A percentile compares a stretch with the other conserved stretches of the same genome.
Evolutionary conservation across 108 stramenopile species (phyloP).

Genomic region (Stephanodiscus triporus): DNA sequence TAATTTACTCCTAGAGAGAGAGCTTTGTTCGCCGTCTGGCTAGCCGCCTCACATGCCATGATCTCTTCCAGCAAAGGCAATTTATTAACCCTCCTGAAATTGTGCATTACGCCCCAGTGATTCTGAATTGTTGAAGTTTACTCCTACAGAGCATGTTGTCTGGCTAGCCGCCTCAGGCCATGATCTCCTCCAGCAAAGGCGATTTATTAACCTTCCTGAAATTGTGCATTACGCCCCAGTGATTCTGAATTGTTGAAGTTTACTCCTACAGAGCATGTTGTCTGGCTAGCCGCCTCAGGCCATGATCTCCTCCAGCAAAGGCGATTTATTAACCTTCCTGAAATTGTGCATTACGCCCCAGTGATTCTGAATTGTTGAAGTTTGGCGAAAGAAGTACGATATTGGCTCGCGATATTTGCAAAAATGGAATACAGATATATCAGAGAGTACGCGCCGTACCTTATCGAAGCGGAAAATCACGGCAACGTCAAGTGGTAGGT

Average conservation of each 20-base stretch:
- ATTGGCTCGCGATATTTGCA: not conserved
- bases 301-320: constrained; percentile 34
- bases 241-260: not conserved
- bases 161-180: constrained; percentile 17
- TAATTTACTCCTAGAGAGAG: too few species aligned
- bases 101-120: constrained; percentile 50
- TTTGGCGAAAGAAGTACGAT: not conserved
- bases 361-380: constrained; percentile 9
- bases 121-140: constrained; percentile 2
- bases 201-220: constrained; percentile 39
- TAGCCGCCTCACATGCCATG: constrained; percentile 21
- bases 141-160: too few species aligned
- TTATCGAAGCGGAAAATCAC: constrained; percentile 49
- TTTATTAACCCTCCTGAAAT: constrained; percentile 34
- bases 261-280: too few species aligned
- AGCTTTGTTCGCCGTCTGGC: too few species aligned
- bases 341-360: constrained; percentile 58
- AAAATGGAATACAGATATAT: not conserved
- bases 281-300: constrained; percentile 12
- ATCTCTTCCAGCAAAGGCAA: constrained; percentile 38
- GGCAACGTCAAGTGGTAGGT: constrained; percentile 55
- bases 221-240: constrained; percentile 54
- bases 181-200: constrained; percentile 28
- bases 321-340: constrained; percentile 28
- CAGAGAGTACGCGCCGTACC: constrained; percentile 1